Evolutionary conservation across 2,329 filamentous ascomycete genomes (phyloP).

Genomic region (Fusarium tuaranense): DNA sequence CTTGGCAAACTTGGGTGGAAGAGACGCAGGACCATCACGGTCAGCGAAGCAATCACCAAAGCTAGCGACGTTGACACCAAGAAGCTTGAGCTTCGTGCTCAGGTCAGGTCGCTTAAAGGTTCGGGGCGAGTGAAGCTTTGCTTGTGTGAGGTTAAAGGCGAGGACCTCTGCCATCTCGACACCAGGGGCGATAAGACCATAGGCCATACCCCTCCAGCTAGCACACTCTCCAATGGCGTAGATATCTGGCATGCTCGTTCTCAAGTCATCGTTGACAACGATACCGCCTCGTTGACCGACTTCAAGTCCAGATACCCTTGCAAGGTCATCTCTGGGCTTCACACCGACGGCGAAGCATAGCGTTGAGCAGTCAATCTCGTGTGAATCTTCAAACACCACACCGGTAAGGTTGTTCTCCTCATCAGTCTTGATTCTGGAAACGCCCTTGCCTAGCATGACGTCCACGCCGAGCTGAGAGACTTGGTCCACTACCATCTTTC

Average conservation of each 20-base stretch:
- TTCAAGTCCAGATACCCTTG: constrained; percentile 74
- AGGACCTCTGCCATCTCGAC: constrained; percentile 94
- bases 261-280: constrained; percentile 74
- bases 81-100: constrained; percentile 90
- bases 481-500: constrained; percentile 84
- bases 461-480: constrained; percentile 83
- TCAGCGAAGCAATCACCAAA: constrained; percentile 97
- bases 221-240: constrained; percentile 94
- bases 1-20: constrained; percentile 70
- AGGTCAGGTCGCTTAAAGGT: constrained; percentile 85
- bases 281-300: constrained; percentile 81
- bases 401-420: constrained; percentile 76
- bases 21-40: constrained; percentile 79
- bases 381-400: constrained; percentile 84
- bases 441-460: constrained; percentile 80
- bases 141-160: constrained; percentile 90
- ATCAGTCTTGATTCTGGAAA: constrained; percentile 77
- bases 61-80: constrained; percentile 91
- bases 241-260: constrained; percentile 77
- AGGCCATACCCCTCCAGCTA: constrained; percentile 88
- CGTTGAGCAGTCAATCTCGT: constrained; percentile 80
- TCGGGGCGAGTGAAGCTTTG: constrained; percentile 75
- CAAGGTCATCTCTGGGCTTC: constrained; percentile 82
- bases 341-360: constrained; percentile 94
- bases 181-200: constrained; percentile 88